Evolutionary conservation across 345 rosid genomes (phyloP).

Genomic region (Bruguiera gymnorhiza): DNA sequence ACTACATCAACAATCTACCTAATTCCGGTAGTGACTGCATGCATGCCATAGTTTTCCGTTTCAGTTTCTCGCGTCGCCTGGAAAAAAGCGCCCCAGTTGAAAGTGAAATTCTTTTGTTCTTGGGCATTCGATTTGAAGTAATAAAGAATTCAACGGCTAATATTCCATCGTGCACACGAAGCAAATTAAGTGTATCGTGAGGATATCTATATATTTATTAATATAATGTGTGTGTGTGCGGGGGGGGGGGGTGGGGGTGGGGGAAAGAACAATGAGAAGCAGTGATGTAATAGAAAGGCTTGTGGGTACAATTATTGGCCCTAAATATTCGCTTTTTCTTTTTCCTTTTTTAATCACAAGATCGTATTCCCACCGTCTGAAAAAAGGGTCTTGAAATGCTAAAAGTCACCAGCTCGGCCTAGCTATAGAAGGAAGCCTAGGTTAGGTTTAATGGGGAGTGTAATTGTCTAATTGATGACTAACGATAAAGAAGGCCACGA

Average conservation of each 20-base stretch:
- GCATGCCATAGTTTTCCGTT: too few relatives aligned
- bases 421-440: constrained; percentile 31
- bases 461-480: constrained; percentile 37
- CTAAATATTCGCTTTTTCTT: constrained; percentile 10
- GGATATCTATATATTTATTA: too few relatives aligned
- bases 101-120: too few relatives aligned
- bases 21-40: too few relatives aligned
- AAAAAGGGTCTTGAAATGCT: constrained; percentile 16
- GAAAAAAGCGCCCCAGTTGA: too few relatives aligned
- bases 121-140: too few relatives aligned
- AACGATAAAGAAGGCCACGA: constrained; percentile 34
- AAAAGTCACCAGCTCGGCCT: constrained; percentile 5
- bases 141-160: too few relatives aligned
- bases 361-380: neutral
- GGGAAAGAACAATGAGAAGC: neutral
- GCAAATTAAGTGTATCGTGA: too few relatives aligned
- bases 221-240: constrained; percentile 24
- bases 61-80: too few relatives aligned
- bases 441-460: constrained; percentile 45
- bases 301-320: constrained; percentile 36
- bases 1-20: too few relatives aligned
- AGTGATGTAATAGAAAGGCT: neutral
- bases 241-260: constrained; percentile 33
- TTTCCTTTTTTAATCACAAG: constrained; percentile 1
- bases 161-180: too few relatives aligned